phyloP scores from a whole-genome alignment of 2,329 filamentous ascomycete genomes.

The Botrytis hyacinthi region DNA sequence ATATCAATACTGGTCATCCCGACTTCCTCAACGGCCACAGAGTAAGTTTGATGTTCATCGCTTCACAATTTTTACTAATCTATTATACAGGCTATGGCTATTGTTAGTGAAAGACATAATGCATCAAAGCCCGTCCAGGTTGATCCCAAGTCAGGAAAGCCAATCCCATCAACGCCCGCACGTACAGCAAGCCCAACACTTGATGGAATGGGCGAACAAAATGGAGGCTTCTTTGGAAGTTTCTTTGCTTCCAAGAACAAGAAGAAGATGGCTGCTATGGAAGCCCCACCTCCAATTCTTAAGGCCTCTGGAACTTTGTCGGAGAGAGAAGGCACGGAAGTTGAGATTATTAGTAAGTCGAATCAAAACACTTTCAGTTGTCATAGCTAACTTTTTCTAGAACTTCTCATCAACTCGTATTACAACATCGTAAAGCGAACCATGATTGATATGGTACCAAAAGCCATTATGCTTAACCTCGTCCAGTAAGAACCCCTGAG shows the following conservation, averaged over 20 bases:
- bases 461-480: slow-evolving; percentile 96
- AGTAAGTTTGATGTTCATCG: slow-evolving; percentile 43
- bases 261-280: slow-evolving; percentile 99
- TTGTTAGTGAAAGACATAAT: slow-evolving; percentile 90
- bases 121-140: slow-evolving; percentile 85
- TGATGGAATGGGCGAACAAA: slow-evolving; percentile 54
- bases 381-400: slow-evolving; percentile 45
- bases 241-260: slow-evolving; percentile 99
- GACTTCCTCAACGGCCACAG: slow-evolving; percentile 97
- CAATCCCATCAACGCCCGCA: slow-evolving; percentile 69
- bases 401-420: slow-evolving; percentile 94
- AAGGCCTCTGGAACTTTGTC: slow-evolving; percentile 93
- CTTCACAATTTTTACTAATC: slow-evolving; percentile 31
- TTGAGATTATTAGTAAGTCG: slow-evolving; percentile 92
- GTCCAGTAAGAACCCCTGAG: slow-evolving; percentile 69
- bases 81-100: slow-evolving; percentile 75
- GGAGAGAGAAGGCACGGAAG: slow-evolving; percentile 91
- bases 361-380: background rate
- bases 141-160: slow-evolving; percentile 98
- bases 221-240: slow-evolving; percentile 90
- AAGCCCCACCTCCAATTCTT: slow-evolving; percentile 84
- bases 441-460: slow-evolving; percentile 99
- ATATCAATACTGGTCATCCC: slow-evolving; percentile 97
- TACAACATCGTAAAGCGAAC: slow-evolving; percentile 98
- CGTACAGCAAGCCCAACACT: slow-evolving; percentile 73